Percentiles rank a stretch among this genome's conserved stretches.
These are phyloP conservation scores for Blastocystis sp. DNA, from an alignment of 352 stramenopile genomes.

Conservation along the genomic window DNA sequence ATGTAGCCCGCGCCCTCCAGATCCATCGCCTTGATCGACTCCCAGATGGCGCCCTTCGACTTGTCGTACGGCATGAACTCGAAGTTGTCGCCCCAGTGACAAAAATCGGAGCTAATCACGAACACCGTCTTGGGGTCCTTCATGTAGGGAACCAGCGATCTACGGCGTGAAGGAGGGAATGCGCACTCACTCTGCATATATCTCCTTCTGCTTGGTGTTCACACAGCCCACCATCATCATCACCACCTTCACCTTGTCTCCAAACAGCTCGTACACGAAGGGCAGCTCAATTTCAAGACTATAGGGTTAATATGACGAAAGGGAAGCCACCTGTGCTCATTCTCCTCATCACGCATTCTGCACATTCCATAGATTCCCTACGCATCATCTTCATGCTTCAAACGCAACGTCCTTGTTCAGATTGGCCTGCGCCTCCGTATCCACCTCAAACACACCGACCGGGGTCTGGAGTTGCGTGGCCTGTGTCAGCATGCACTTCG, in stretches of 20 bases:
- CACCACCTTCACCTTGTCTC: conserved; percentile 11
- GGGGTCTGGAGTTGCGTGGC: conserved; percentile 49
- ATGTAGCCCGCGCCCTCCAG: conserved; percentile 80
- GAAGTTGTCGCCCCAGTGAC: conserved; percentile 89
- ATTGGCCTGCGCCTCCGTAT: conserved; percentile 28
- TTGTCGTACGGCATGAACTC: conserved; percentile 83
- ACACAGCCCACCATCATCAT: conserved; percentile 48
- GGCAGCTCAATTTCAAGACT: conserved; percentile 49
- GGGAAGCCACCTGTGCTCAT: conserved; percentile 17
- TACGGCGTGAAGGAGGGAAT: not conserved
- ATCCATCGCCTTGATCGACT: conserved; percentile 92
- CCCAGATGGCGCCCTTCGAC: conserved; percentile 82
- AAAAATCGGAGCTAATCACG: conserved; percentile 93
- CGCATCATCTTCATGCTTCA: not conserved
- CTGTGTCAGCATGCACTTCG: conserved; percentile 44
- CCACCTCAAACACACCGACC: conserved; percentile 31
- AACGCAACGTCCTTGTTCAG: conserved; percentile 12
- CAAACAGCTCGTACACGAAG: conserved; percentile 46
- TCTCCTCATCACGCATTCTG: conserved; percentile 37
- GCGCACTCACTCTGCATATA: not conserved
- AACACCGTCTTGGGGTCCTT: conserved; percentile 86
- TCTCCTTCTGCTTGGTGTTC: not conserved
- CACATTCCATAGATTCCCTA: conserved; percentile 8
- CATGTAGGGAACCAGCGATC: conserved; percentile 82
- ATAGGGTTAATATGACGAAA: no score